A percentile compares a stretch with the other conserved stretches of the same genome.
These are phyloP conservation scores for Arthroderma sp. DNA, from an alignment of 2,329 filamentous ascomycete genomes.

Conservation along the genomic window DNA sequence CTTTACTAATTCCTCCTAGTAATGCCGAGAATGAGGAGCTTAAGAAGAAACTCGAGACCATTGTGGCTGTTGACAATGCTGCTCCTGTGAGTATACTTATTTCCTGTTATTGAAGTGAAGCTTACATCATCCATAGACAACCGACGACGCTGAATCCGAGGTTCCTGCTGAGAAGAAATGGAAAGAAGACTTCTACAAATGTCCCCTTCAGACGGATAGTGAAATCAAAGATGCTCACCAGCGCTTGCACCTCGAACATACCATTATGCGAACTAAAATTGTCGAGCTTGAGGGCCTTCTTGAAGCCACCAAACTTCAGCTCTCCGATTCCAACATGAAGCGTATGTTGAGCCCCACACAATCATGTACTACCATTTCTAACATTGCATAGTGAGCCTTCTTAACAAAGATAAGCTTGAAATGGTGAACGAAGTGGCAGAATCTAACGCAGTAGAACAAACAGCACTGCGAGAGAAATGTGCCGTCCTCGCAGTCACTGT, in stretches of 20 bases:
- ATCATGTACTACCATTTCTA: slow-evolving; percentile 12
- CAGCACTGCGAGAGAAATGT: slow-evolving; percentile 26
- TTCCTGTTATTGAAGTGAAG: not conserved
- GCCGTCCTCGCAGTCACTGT: slow-evolving; percentile 24
- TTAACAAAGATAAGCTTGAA: slow-evolving; percentile 29
- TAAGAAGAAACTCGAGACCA: slow-evolving; percentile 24
- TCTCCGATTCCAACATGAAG: slow-evolving; percentile 28
- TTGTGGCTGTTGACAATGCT: slow-evolving; percentile 18
- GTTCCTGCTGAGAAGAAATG: not conserved
- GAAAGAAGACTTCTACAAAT: slow-evolving; percentile 2
- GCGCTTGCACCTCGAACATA: slow-evolving; percentile 32
- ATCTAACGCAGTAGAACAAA: slow-evolving; percentile 24
- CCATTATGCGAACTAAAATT: slow-evolving; percentile 26
- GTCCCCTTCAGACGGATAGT: slow-evolving; percentile 15
- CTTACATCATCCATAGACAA: not conserved
- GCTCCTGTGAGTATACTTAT: not conserved
- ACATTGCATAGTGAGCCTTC: slow-evolving; percentile 24
- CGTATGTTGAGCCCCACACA: slow-evolving; percentile 20
- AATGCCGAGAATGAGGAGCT: slow-evolving; percentile 31
- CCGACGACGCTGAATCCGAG: not conserved
- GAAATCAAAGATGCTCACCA: slow-evolving; percentile 25
- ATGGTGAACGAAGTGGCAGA: slow-evolving; percentile 29
- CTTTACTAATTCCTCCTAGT: slow-evolving; percentile 20
- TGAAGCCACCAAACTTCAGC: slow-evolving; percentile 25
- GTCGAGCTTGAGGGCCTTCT: slow-evolving; percentile 29